phyloP scores from a whole-genome alignment of 129 eudicot species.

The Flaveria linearis region DNA sequence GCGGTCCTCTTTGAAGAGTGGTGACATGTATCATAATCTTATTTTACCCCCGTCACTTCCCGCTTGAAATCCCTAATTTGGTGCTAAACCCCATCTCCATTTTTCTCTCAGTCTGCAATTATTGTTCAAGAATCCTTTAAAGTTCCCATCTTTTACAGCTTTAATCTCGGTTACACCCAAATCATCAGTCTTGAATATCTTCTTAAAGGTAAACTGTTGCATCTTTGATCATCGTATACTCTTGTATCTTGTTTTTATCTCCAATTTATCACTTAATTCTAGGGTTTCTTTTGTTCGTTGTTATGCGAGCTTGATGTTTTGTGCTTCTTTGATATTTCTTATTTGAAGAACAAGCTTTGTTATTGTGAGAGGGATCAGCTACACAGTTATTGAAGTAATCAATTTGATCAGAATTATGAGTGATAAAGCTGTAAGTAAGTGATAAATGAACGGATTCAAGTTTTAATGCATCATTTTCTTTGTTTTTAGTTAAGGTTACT shows the following conservation, averaged over 20 bases:
- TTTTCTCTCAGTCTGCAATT: neutral
- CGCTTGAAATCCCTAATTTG: conserved; percentile 13
- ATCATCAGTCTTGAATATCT: too few species aligned
- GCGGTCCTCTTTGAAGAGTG: neutral
- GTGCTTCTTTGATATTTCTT: too few species aligned
- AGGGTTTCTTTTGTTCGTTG: neutral
- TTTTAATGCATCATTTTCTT: too few species aligned
- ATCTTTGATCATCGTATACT: neutral
- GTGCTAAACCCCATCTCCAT: neutral
- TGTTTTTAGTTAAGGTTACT: neutral
- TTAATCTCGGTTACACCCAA: too few species aligned
- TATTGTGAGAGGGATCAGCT: too few species aligned
- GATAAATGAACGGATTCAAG: too few species aligned
- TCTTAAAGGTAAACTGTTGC: neutral
- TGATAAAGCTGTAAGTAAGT: too few species aligned
- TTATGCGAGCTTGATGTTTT: neutral
- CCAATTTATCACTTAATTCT: neutral
- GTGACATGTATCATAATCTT: neutral
- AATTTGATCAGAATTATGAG: too few species aligned
- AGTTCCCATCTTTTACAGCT: neutral
- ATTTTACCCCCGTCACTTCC: neutral
- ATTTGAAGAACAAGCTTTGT: too few species aligned
- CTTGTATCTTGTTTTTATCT: neutral
- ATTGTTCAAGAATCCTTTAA: neutral
- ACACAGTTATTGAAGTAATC: too few species aligned